Base-by-base conservation (phyloP, 345 rosid species). In the Psidium friedrichsthalianum region DNA sequence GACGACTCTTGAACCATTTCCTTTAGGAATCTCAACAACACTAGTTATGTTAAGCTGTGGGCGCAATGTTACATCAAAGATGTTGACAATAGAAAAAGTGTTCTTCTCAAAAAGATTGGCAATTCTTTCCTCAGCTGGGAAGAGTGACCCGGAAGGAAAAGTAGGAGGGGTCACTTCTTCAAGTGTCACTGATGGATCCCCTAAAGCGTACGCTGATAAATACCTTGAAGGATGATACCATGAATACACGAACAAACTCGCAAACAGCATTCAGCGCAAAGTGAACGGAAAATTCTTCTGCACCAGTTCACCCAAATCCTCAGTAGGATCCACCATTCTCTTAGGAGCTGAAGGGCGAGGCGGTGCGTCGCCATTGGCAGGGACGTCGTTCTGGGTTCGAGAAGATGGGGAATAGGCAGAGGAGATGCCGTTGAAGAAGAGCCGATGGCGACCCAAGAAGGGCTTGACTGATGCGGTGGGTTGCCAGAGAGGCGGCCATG, bases 41-140 rank as follows among this genome's bases (percentile, higher is more conserved):
- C 98, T 98, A 40, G 98, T 95, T 90, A 93, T 74, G 86, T 95
- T 97, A 76, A 97, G 97, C 89, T 94, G 97, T 21, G 99, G 99
- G 42, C 98, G 93, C 92, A 97, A 90, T 32, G 98, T 97, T 53
- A 93, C 94, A 86, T 95, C 98, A 91, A 97, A 97, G 87, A 95
- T 97, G 89, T 97, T 97, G 88, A 95, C 99, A 80, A 95, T 98
- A 0, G 96, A 92, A 84, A 93, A 97, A 47, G 99, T 95, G 76
- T 95, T 97, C 61, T 89, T 92, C 89, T 95, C 99, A 89, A 97
- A 97, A 56, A 95, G 93, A 87, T 92, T 90, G 25, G 92, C 99
- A 82, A 92, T 91, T 90, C 98, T 92, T 83, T 96, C 98, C 99
- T 95, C 99, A 5, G 91, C 88, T 56, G 99, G 98, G 90, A 97